Base-by-base conservation (phyloP, 2,329 filamentous ascomycete genomes). In the Nemania serpens region DNA sequence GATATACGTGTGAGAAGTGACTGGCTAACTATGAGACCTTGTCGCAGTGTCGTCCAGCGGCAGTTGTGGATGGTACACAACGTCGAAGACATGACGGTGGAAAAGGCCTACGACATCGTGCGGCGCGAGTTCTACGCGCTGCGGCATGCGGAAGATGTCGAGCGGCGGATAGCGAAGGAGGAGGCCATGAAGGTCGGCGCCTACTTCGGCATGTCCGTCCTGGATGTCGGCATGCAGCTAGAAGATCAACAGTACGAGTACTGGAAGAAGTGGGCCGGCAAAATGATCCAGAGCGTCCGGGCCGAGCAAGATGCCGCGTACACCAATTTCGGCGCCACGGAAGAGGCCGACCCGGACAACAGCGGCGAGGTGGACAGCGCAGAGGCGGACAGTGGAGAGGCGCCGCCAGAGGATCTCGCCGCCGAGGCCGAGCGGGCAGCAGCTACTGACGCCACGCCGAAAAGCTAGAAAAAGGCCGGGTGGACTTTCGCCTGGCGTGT, bases 91-190 rank as follows among this genome's bases (percentile, higher is more conserved):
- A 82, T 91, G 73, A 83, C 81, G 51, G 85, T 85, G 73, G 80
- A 83, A 42, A 76, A 85, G 67, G 93, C 95, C 34, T 99, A 99
- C 79, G 94, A 98, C 76, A 79, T 82, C 57, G 93, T 91, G 7
- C 90, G 95, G 61, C 89, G 88, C 67, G 94, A 99, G 75, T 97
- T 98, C 78, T 99, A 99, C 79, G 81, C 84, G 47, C 78, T 94
- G 65, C 89, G 95, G 61, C 89, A 96, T 69, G 82, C 87, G 61
- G 88, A 96, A 69, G 93, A 97, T 66, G 85, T 97, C 49, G 88
- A 94, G 78, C 84, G 86, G 68, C 88, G 93, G 69, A 84, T 99
- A 61, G 91, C 94, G 7, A 82, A 87, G 51, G 95, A 99, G 78
- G 95, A 99, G 77, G 94, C 95, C 29, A 81, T 88, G 65, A 85